Evolutionary conservation across 75 land plant species (phyloP).

Genomic region (Picea glauca): DNA sequence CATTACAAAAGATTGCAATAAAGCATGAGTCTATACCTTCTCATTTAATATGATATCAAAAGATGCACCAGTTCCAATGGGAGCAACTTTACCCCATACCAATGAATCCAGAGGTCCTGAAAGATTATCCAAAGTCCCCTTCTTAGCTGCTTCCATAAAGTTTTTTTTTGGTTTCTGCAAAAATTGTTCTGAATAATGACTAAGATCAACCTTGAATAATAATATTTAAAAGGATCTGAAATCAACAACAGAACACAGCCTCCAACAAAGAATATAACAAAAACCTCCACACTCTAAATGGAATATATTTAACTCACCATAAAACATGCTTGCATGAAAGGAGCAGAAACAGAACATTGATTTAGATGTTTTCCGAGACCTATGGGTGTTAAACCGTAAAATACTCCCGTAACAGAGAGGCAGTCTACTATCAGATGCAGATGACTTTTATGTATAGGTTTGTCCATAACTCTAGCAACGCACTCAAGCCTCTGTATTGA

Average conservation of each 20-base stretch:
- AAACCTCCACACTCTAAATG: not conserved
- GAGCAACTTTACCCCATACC: conserved; percentile 69
- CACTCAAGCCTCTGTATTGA: conserved; percentile 49
- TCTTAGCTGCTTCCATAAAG: conserved; percentile 71
- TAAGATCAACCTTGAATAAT: conserved; percentile 3
- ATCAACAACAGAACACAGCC: not conserved
- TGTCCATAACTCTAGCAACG: conserved; percentile 43
- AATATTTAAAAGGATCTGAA: not conserved
- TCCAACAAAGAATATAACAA: not conserved
- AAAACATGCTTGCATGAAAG: conserved; percentile 69
- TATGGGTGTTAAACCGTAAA: conserved; percentile 53
- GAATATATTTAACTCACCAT: conserved; percentile 37
- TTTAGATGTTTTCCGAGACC: conserved; percentile 53
- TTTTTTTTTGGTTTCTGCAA: conserved; percentile 53
- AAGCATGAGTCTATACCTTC: conserved; percentile 20
- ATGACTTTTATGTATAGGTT: conserved; percentile 46
- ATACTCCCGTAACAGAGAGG: conserved; percentile 70
- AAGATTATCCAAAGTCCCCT: conserved; percentile 42
- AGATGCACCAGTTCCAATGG: conserved; percentile 57
- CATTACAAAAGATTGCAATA: not conserved
- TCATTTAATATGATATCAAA: conserved; percentile 54
- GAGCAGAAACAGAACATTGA: conserved; percentile 35
- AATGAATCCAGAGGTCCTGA: conserved; percentile 58
- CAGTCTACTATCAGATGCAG: conserved; percentile 55
- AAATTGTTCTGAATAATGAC: not conserved